Evolutionary conservation across 2,329 filamentous ascomycete genomes (phyloP).

Genomic region (Fusarium tjaetaba): DNA sequence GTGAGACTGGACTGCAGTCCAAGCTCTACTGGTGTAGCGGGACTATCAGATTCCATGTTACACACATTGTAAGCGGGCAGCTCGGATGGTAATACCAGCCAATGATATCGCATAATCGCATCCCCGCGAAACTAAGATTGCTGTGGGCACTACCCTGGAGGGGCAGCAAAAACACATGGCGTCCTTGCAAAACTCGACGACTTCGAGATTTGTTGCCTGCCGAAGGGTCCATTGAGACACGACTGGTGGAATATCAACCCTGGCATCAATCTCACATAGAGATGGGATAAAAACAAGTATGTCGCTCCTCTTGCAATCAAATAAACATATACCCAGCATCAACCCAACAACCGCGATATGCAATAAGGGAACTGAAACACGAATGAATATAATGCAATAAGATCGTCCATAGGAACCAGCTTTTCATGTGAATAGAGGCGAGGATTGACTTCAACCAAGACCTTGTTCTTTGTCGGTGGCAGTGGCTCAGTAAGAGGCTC

Average conservation of each 20-base stretch:
- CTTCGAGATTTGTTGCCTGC: not conserved
- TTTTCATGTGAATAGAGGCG: not conserved
- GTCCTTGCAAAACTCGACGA: not conserved
- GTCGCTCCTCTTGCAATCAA: no score
- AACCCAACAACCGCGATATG: not conserved
- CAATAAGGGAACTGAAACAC: not conserved
- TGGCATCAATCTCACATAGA: not conserved
- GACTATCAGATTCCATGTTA: conserved; percentile 15
- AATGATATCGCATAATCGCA: conserved; percentile 24
- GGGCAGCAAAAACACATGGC: not conserved
- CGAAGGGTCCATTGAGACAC: conserved; percentile 8
- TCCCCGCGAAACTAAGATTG: conserved; percentile 29
- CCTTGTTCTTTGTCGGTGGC: not conserved
- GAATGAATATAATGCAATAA: not conserved
- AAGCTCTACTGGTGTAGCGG: conserved; percentile 1
- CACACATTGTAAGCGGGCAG: conserved; percentile 3
- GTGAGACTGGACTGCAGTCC: conserved; percentile 8
- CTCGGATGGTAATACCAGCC: conserved; percentile 11
- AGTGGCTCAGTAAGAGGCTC: not conserved
- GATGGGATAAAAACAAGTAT: no score
- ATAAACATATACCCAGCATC: not conserved
- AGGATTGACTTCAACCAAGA: conserved; percentile 20
- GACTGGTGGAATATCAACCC: not conserved
- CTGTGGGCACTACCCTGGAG: conserved; percentile 30
- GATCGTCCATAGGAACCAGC: not conserved